phyloP scores from a whole-genome alignment of 176 grass and related monocot species.

The Ensete ventricosum region DNA sequence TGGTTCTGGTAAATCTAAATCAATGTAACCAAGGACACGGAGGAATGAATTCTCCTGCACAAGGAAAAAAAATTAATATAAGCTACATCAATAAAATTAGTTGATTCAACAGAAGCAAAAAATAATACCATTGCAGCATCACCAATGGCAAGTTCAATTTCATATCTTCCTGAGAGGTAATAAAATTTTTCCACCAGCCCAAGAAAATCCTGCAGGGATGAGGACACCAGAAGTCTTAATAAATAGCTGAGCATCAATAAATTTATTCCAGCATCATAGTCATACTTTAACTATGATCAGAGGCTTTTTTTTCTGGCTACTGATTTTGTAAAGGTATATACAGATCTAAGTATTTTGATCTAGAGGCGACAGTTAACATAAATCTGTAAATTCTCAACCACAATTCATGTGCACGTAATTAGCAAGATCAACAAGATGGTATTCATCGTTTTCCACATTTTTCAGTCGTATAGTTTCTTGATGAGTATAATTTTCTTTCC shows the following conservation, averaged over 20 bases:
- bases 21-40: conserved; percentile 51
- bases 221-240: conserved; percentile 5
- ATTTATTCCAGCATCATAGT: neutral
- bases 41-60: conserved; percentile 86
- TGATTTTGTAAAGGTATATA: neutral
- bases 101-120: conserved; percentile 3
- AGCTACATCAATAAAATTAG: neutral
- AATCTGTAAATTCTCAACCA: neutral
- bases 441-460: neutral
- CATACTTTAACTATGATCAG: too few species aligned
- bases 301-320: too few species aligned
- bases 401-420: neutral
- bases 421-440: too few species aligned
- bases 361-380: neutral
- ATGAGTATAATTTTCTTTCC: too few species aligned
- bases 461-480: neutral
- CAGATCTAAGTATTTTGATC: neutral
- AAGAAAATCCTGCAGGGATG: conserved; percentile 65
- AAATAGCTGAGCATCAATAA: neutral
- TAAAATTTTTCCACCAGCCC: conserved; percentile 89
- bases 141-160: conserved; percentile 77
- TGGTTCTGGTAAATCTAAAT: conserved; percentile 77
- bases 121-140: conserved; percentile 73
- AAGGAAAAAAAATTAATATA: conserved; percentile 16
- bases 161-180: conserved; percentile 92